A percentile compares a stretch with the other conserved stretches of the same genome.
phyloP scores from a whole-genome alignment of 805 yeast species.

The Ogataea angusta region DNA sequence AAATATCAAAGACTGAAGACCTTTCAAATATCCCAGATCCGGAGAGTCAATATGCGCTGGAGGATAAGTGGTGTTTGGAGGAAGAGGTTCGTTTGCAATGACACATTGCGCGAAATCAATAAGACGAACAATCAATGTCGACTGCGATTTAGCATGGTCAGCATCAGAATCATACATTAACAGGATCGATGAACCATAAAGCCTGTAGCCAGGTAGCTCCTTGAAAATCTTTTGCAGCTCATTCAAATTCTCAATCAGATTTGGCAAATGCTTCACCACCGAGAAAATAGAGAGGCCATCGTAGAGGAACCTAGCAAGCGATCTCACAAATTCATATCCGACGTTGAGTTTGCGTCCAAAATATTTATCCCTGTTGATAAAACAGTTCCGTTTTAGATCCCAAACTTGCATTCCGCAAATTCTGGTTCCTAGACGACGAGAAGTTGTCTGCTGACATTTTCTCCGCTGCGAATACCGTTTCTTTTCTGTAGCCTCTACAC shows the following conservation, averaged over 20 bases:
- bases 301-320: slow-evolving; percentile 72
- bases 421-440: slow-evolving; percentile 79
- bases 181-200: slow-evolving; percentile 87
- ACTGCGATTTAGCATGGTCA: slow-evolving; percentile 14
- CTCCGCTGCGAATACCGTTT: slow-evolving; percentile 76
- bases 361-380: slow-evolving; percentile 80
- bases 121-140: slow-evolving; percentile 52
- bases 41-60: slow-evolving; percentile 62
- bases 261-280: slow-evolving; percentile 63
- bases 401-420: slow-evolving; percentile 94
- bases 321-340: slow-evolving; percentile 75
- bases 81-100: slow-evolving; percentile 53
- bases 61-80: slow-evolving; percentile 54
- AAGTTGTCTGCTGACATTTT: slow-evolving; percentile 81
- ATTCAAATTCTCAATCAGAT: slow-evolving; percentile 54
- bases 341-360: slow-evolving; percentile 76
- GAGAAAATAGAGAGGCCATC: slow-evolving; percentile 64
- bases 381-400: slow-evolving; percentile 45
- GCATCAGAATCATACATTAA: slow-evolving; percentile 80
- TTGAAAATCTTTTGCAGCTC: slow-evolving; percentile 55
- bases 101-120: slow-evolving; percentile 96
- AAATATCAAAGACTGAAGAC: slow-evolving; percentile 66
- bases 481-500: slow-evolving; percentile 76
- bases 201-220: slow-evolving; percentile 67
- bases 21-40: slow-evolving; percentile 84